Conservation (phyloP, 2,329 filamentous ascomycete genomes). For the Fusarium penzigii region DNA sequence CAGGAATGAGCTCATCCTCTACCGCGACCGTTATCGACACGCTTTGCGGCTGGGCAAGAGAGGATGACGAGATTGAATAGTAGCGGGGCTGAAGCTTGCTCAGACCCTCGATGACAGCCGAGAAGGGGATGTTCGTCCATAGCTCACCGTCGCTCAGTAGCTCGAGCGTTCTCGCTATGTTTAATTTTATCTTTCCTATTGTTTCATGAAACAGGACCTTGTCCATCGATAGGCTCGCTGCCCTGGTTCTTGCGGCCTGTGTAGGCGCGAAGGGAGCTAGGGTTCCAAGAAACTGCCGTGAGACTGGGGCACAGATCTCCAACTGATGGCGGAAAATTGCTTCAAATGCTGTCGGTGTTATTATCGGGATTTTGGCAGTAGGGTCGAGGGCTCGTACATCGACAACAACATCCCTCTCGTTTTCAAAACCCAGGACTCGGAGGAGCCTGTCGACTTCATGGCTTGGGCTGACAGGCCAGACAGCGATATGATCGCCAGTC, state of each 20-base stretch:
- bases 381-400: neutral
- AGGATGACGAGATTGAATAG: constrained; percentile 14
- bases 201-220: constrained; percentile 2
- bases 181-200: too few relatives aligned
- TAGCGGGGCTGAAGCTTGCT: constrained; percentile 7
- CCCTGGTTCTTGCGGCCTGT: neutral
- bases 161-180: too few relatives aligned
- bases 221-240: neutral
- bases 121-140: constrained; percentile 2
- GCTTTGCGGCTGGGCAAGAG: too few relatives aligned
- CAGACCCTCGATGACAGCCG: constrained; percentile 5
- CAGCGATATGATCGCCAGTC: constrained; percentile 11
- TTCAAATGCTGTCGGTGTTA: neutral
- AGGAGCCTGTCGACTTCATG: constrained; percentile 4
- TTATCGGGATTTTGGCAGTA: constrained; percentile 6
- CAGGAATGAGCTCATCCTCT: constrained; percentile 6
- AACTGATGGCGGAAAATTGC: constrained; percentile 7
- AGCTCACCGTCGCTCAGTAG: neutral
- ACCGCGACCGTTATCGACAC: too few relatives aligned
- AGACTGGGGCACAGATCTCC: constrained; percentile 8
- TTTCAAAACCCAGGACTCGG: neutral
- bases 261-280: constrained; percentile 4
- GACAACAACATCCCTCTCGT: neutral
- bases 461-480: constrained; percentile 7
- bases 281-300: constrained; percentile 1